phyloP scores from a whole-genome alignment of 225 moss, liverwort and hornwort genomes.

The Takakia lepidozioides region DNA sequence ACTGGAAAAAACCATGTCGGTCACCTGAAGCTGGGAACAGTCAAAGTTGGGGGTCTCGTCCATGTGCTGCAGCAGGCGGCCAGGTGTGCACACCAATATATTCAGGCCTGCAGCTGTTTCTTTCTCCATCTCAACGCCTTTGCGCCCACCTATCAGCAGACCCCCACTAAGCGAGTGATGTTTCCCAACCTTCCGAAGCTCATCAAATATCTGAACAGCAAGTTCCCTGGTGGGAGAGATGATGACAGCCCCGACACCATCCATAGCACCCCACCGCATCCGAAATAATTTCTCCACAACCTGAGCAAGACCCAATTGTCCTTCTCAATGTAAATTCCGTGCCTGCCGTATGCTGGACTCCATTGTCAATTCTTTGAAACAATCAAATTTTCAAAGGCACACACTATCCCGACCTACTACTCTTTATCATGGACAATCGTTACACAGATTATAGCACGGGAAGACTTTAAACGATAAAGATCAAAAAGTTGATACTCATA shows the following conservation, averaged over 20 bases:
- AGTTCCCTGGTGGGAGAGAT: constrained; percentile 96
- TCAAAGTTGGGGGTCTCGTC: constrained; percentile 93
- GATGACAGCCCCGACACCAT: constrained; percentile 81
- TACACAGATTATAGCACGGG: no score
- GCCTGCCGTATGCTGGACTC: no score
- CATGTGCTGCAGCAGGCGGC: constrained; percentile 91
- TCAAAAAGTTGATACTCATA: no score
- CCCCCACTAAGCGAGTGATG: constrained; percentile 94
- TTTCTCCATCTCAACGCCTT: constrained; percentile 86
- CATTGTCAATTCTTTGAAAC: no score
- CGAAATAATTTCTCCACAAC: constrained; percentile 92
- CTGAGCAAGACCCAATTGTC: constrained; percentile 22
- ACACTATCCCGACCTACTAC: not conserved
- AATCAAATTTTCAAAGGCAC: no score
- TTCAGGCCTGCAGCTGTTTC: constrained; percentile 72
- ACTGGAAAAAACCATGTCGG: no score
- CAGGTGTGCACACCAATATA: constrained; percentile 92
- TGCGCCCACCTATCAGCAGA: constrained; percentile 92
- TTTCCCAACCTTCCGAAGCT: constrained; percentile 83
- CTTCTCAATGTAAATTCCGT: no score
- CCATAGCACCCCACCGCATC: constrained; percentile 64
- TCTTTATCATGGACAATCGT: no score
- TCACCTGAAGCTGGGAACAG: constrained; percentile 95
- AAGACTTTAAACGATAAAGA: no score
- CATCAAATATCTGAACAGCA: constrained; percentile 89